These are phyloP conservation scores for Pezicula carpinea DNA, from an alignment of 2,329 filamentous ascomycete genomes.

Conservation along the genomic window DNA sequence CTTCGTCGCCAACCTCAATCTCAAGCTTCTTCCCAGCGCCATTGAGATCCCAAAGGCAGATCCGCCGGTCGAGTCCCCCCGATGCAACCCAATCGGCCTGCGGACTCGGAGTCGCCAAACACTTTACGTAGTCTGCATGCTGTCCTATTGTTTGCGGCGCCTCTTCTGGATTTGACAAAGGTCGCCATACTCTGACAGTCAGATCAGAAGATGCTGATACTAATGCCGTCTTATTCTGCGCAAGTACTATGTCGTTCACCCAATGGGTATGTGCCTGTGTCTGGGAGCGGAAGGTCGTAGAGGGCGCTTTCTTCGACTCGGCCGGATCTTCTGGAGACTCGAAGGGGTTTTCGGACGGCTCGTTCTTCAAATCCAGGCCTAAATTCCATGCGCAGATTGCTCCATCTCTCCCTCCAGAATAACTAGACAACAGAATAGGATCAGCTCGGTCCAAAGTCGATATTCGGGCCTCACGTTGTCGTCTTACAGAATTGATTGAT, in stretches of 20 bases:
- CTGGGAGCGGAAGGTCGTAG: constrained; percentile 54
- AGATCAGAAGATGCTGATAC: constrained; percentile 72
- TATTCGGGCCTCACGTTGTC: not conserved
- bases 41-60: constrained; percentile 89
- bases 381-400: constrained; percentile 96
- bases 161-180: constrained; percentile 57
- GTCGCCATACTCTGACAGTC: constrained; percentile 74
- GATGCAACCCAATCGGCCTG: constrained; percentile 85
- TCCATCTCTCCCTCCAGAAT: constrained; percentile 92
- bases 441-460: constrained; percentile 14
- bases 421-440: constrained; percentile 52
- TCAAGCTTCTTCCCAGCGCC: constrained; percentile 81
- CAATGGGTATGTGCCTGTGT: constrained; percentile 73
- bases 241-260: constrained; percentile 70
- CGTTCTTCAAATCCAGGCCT: constrained; percentile 57
- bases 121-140: constrained; percentile 96
- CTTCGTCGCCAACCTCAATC: constrained; percentile 80
- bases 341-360: constrained; percentile 23
- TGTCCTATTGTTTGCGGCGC: constrained; percentile 79
- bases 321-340: constrained; percentile 25
- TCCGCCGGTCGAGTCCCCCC: constrained; percentile 86
- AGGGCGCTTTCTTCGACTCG: constrained; percentile 36
- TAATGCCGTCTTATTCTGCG: constrained; percentile 59
- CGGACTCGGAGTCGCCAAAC: constrained; percentile 71
- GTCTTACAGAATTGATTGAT: constrained; percentile 75